Percentiles rank a stretch among this genome's conserved stretches.
Evolutionary conservation across 805 yeast species (phyloP).

Genomic region (Pichia heedii): DNA sequence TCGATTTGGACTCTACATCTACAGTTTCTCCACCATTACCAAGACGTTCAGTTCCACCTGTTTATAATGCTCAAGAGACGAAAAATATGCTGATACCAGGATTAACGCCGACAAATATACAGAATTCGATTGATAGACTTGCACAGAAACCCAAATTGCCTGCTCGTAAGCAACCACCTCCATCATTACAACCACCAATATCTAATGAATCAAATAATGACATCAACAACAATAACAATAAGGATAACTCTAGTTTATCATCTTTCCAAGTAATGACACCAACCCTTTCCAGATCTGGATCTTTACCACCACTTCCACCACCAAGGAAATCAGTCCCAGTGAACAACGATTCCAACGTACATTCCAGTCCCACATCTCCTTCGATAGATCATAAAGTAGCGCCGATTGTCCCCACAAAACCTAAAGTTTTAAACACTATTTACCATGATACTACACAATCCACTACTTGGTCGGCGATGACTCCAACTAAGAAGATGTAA

Average conservation of each 20-base stretch:
- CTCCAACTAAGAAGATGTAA: constrained; percentile 21
- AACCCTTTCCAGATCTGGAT: constrained; percentile 22
- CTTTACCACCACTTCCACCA: constrained; percentile 24
- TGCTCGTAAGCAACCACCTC: not conserved
- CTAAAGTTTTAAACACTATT: constrained; percentile 18
- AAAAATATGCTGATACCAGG: constrained; percentile 18
- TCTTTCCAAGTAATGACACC: constrained; percentile 24
- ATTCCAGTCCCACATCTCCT: not conserved
- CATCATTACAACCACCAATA: not conserved
- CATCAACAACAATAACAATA: no score
- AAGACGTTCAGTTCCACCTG: constrained; percentile 18
- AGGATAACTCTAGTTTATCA: not conserved
- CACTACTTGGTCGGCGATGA: constrained; percentile 23
- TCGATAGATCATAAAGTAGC: constrained; percentile 14
- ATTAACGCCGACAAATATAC: constrained; percentile 14
- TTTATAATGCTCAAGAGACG: constrained; percentile 15
- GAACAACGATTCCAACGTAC: constrained; percentile 1
- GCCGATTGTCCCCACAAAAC: constrained; percentile 27
- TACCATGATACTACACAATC: not conserved
- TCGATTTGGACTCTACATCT: constrained; percentile 16
- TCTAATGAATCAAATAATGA: not conserved
- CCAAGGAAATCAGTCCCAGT: constrained; percentile 15
- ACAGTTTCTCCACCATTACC: constrained; percentile 13
- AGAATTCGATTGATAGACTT: constrained; percentile 6
- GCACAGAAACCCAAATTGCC: not conserved